Percentiles rank a stretch among this genome's conserved stretches.
phyloP scores from a whole-genome alignment of 306 rosid genomes.

The Mimosa bimucronata region DNA sequence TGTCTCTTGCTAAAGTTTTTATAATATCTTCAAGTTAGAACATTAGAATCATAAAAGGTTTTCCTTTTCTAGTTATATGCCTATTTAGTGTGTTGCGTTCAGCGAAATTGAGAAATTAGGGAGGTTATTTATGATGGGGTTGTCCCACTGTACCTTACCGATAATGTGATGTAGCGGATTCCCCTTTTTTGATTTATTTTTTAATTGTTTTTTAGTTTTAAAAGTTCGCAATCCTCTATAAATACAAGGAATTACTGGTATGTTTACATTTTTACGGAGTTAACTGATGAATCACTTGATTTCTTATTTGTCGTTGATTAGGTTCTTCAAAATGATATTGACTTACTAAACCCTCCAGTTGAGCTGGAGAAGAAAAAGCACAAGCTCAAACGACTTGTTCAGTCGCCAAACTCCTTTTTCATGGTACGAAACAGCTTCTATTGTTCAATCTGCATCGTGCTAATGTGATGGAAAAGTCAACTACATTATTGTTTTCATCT shows the following conservation, averaged over 20 bases:
- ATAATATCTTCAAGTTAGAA: background rate
- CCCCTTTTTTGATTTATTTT: too few species aligned
- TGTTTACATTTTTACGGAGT: background rate
- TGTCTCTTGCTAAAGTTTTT: background rate
- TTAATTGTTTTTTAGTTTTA: background rate
- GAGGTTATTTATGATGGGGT: background rate
- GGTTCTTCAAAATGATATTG: constrained; percentile 65
- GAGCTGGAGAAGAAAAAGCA: constrained; percentile 59
- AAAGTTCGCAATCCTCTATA: background rate
- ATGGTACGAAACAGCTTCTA: constrained; percentile 40
- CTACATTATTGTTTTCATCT: background rate
- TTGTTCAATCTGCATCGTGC: background rate
- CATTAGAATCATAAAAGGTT: background rate
- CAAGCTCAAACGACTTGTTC: constrained; percentile 61
- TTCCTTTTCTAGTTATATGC: background rate
- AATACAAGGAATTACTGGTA: background rate
- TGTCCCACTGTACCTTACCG: background rate
- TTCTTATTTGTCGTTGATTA: constrained; percentile 15
- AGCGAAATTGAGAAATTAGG: background rate
- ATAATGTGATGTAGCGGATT: background rate
- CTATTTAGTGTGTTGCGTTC: background rate
- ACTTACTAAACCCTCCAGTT: constrained; percentile 57
- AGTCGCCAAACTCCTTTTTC: constrained; percentile 59
- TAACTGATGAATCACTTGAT: background rate
- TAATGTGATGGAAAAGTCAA: background rate